Base-by-base conservation (phyloP, 164 flowering plant genomes). In the Nymphaea thermarum region DNA sequence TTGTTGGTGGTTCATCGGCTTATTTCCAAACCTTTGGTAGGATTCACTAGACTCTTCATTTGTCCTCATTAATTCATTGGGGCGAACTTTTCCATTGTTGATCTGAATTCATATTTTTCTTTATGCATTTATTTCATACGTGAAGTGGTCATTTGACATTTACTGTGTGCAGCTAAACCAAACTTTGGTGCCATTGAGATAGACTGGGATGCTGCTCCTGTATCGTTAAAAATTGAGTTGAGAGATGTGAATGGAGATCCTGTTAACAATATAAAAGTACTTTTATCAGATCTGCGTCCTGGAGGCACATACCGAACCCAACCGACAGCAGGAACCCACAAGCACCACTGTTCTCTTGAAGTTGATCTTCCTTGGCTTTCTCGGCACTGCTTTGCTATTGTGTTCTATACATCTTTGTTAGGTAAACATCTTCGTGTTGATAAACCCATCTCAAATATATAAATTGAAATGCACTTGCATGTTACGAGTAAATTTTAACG, bases 131-230 rank as follows among this genome's bases (percentile, higher is more conserved):
- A 25, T 25, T 25, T 25, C 36, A 25, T 45, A 45, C 53, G 11
- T 45, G 7, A 45, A 45, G 11, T 45, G 51, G 51, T 45, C 11
- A 45, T 45, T 45, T 45, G 53, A 45, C 11, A 45, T 45, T 45
- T 45, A 45, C 11, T 45, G 11, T 73, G 25, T 68, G 69, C 73
- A 89, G 96, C 89, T 42, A 77, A 79, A 71, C 84, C 88, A 66
- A 89, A 89, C 72, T 89, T 84, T 68, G 96, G 96, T 69, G 82
- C 82, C 14, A 80, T 89, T 43, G 80, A 84, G 72, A 82, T 89
- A 47, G 81, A 87, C 47, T 89, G 96, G 96, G 70, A 73, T 75
- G 80, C 82, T 41, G 74, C 43, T 71, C 92, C 92, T 17, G 82
- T 80, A 66, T 72, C 78, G 43, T 3, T 89, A 68, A 82, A 80